Evolutionary conservation across 2,329 filamentous ascomycete genomes (phyloP).

Genomic region (Paramyrothecium roridum): DNA sequence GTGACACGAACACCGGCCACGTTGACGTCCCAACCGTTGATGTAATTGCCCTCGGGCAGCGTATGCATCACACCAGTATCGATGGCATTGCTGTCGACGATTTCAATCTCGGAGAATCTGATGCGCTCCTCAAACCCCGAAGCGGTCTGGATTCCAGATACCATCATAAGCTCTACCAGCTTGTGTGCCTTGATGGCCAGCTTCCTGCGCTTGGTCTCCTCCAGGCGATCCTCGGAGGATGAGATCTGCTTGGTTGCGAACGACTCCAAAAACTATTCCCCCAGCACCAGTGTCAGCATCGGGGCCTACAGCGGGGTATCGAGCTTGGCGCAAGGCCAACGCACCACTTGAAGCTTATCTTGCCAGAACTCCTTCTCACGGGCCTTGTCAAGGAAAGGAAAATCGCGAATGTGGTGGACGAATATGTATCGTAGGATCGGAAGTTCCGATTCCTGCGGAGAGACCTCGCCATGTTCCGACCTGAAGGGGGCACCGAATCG

Average conservation of each 20-base stretch:
- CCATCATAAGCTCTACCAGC: constrained; percentile 98
- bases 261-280: constrained; percentile 80
- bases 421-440: constrained; percentile 96
- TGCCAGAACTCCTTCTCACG: constrained; percentile 99
- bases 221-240: constrained; percentile 89
- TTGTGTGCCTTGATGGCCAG: constrained; percentile 91
- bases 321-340: background rate
- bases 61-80: constrained; percentile 86
- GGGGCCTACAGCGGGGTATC: background rate
- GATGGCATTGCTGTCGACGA: constrained; percentile 89
- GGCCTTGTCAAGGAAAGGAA: constrained; percentile 95
- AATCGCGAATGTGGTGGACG: constrained; percentile 95
- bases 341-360: constrained; percentile 87
- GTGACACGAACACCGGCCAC: constrained; percentile 83
- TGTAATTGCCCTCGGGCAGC: constrained; percentile 83
- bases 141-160: constrained; percentile 91
- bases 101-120: constrained; percentile 93
- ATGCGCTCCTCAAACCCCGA: constrained; percentile 98
- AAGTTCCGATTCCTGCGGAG: constrained; percentile 88
- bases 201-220: constrained; percentile 94
- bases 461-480: constrained; percentile 88
- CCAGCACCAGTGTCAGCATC: background rate
- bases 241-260: constrained; percentile 98
- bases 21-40: constrained; percentile 94
- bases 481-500: constrained; percentile 94